Evolutionary conservation across 129 eudicot species (phyloP), one percentile per base, ranked within the genome.

Genomic region (Saussurea involucrata): DNA sequence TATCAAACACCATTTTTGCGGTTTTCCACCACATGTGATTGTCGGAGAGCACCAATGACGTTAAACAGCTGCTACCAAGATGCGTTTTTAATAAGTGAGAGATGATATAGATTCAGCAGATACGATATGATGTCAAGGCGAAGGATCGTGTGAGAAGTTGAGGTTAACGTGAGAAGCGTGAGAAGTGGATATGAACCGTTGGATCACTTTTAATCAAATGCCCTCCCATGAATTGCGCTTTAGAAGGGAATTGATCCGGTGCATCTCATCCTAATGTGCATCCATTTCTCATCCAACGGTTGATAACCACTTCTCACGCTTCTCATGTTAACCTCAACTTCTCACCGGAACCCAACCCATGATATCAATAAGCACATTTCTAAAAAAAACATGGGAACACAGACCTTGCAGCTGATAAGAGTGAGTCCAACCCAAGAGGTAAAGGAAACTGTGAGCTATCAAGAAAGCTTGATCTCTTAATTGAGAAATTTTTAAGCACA

Each of bases 401-500:
- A 46, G 57, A 95, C 98, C 93, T 81, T 69, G 88, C 83, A 77
- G 96, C 81, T 63, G 81, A 81, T 68, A 95, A 78, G 58, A 91
- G 75, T 53, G 87, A 79, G 63, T 63, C 77, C 29, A 95, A 74
- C 61, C 92, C 88, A 78, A 75, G 78, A 57, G 98, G 98, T 68
- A 89, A 68, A 29, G 90, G 79, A 68, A 72, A 79, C n/a, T 76
- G 24, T 73, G 84, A 40, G 63, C 66, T 70, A 69, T 81, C 90
- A 20, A 81, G 85, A 85, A 91, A 83, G 78, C 92, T 89, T 77
- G 98, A 91, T 72, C 83, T 76, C 77, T 76, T 87, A 70, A 95
- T 82, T 20, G 92, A 85, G 82, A 95, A 87, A 33, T 83, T 80
- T 73, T 87, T 78, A 49, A 95, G 77, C 64, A 87, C 82, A 69